Percentiles rank a stretch among this genome's conserved stretches.
Conservation (phyloP, 306 rosid species). For the Malus sieversii region DNA sequence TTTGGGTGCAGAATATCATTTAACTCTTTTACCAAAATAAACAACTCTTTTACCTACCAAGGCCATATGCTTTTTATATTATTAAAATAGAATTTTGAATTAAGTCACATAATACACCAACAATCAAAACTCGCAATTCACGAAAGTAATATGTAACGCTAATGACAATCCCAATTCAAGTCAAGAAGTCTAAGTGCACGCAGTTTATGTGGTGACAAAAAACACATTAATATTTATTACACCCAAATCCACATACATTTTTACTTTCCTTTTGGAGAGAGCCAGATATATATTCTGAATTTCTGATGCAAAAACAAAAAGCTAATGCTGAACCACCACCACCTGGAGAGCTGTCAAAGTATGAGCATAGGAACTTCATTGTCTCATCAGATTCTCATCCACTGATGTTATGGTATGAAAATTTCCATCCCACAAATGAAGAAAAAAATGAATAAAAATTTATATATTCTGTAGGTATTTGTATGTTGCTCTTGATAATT, state of each 20-base stretch:
- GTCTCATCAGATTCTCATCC: slow-evolving; percentile 1
- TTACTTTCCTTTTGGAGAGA: neutral
- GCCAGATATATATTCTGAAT: neutral
- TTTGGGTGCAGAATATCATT: neutral
- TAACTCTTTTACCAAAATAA: neutral
- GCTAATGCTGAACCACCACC: neutral
- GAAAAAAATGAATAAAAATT: neutral
- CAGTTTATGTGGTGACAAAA: neutral
- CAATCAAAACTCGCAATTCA: too few relatives aligned
- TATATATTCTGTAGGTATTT: neutral
- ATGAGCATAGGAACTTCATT: neutral
- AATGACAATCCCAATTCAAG: too few relatives aligned
- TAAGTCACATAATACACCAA: too few relatives aligned
- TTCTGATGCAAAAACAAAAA: neutral
- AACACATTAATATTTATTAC: neutral
- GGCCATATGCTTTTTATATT: neutral
- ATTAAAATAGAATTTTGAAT: too few relatives aligned
- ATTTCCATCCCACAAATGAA: neutral
- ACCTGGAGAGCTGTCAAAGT: neutral
- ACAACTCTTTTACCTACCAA: neutral
- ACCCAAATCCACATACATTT: neutral
- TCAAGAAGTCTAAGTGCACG: neutral
- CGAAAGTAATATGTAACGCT: too few relatives aligned
- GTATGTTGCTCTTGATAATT: neutral
- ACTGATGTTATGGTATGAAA: slow-evolving; percentile 14